These are phyloP conservation scores for Hypericum perforatum DNA, from an alignment of 345 rosid genomes.

Conservation along the genomic window DNA sequence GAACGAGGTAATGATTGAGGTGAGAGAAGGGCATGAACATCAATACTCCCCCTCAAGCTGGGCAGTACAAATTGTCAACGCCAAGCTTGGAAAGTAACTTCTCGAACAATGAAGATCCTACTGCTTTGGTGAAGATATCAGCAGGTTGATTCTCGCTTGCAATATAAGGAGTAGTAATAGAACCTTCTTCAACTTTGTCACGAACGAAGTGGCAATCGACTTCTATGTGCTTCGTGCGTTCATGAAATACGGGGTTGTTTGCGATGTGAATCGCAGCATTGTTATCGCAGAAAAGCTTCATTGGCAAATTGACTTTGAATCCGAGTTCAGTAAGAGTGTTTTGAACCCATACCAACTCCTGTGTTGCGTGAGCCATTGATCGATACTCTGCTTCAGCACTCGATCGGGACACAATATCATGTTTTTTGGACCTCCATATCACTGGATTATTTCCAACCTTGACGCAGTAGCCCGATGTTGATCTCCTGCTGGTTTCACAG, in stretches of 20 bases:
- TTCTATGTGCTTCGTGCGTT: background rate
- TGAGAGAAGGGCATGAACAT: no score
- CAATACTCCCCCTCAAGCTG: no score
- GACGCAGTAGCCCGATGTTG: background rate
- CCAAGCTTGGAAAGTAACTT: no score
- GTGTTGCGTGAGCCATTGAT: background rate
- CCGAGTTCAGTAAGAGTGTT: background rate
- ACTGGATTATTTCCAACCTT: background rate
- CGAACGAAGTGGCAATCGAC: background rate
- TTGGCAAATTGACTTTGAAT: background rate
- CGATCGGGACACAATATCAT: background rate
- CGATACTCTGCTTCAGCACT: background rate
- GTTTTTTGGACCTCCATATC: background rate
- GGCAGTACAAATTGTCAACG: no score
- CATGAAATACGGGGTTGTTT: background rate
- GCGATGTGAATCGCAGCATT: background rate
- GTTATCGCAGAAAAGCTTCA: background rate
- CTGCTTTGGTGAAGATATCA: background rate
- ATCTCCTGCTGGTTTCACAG: background rate
- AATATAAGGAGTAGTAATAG: background rate
- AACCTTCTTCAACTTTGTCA: background rate
- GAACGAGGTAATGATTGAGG: no score
- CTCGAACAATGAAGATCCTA: no score
- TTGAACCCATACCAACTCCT: background rate
- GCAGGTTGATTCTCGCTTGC: background rate